These are phyloP conservation scores for Leucaena leucocephala DNA, from an alignment of 306 rosid species.

Conservation along the genomic window DNA sequence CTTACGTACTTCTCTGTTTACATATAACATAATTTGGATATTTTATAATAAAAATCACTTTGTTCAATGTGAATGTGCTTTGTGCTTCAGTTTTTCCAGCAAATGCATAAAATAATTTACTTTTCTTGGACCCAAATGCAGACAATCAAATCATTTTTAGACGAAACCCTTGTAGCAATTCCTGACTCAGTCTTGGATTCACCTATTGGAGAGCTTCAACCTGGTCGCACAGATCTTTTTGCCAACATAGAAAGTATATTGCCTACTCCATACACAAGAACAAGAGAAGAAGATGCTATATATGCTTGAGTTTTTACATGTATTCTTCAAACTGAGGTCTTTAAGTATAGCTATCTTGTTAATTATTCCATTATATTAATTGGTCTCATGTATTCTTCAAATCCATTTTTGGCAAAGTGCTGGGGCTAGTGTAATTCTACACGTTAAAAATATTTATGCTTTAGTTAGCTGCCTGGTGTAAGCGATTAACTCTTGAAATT, in stretches of 20 bases:
- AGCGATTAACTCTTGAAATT: constrained; percentile 17
- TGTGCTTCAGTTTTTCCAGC: constrained; percentile 29
- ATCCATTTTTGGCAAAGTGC: constrained; percentile 26
- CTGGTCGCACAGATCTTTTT: constrained; percentile 66
- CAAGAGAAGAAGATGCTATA: constrained; percentile 45
- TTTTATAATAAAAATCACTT: not conserved
- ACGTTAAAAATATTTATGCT: not conserved
- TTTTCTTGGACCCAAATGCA: constrained; percentile 45
- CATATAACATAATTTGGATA: too few relatives aligned
- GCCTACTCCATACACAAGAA: constrained; percentile 66
- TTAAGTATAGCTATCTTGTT: not conserved
- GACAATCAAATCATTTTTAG: constrained; percentile 82
- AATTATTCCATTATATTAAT: not conserved
- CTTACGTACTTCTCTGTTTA: too few relatives aligned
- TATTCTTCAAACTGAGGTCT: constrained; percentile 22
- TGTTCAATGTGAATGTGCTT: constrained; percentile 8
- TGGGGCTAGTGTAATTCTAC: constrained; percentile 25
- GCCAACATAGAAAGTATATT: constrained; percentile 52
- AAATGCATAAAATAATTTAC: constrained; percentile 31
- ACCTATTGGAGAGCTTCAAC: constrained; percentile 48
- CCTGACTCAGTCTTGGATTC: constrained; percentile 85
- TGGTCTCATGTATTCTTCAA: not conserved
- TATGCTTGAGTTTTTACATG: constrained; percentile 51
- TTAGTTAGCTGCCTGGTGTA: constrained; percentile 11
- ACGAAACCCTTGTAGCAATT: constrained; percentile 81